Evolutionary conservation across 2,329 filamentous ascomycete species (phyloP).

Genomic region (Coniochaeta pulveracea): DNA sequence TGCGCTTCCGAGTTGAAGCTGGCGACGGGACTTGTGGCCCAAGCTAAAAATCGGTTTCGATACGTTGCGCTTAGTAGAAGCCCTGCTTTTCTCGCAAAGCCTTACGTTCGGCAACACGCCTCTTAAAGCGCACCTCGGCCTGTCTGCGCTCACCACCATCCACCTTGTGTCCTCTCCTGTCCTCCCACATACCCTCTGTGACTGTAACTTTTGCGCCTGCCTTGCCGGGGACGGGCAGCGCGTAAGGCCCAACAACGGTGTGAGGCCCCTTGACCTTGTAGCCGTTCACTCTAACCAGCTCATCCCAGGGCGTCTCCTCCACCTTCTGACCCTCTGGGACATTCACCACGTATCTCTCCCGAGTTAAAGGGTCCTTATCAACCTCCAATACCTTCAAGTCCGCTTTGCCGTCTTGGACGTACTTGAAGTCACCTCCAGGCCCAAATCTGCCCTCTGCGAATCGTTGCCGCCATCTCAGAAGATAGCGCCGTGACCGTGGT

Average conservation of each 20-base stretch:
- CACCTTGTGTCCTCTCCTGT: constrained; percentile 77
- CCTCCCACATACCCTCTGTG: constrained; percentile 88
- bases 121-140: constrained; percentile 80
- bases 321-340: constrained; percentile 34
- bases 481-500: constrained; percentile 68
- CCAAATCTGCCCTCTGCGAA: constrained; percentile 71
- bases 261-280: constrained; percentile 58
- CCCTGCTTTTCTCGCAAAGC: constrained; percentile 35
- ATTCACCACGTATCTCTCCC: constrained; percentile 42
- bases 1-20: too few relatives aligned
- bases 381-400: constrained; percentile 35
- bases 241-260: constrained; percentile 64
- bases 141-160: constrained; percentile 90
- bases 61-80: constrained; percentile 1
- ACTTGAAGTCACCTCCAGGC: constrained; percentile 68
- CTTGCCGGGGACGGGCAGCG: constrained; percentile 52
- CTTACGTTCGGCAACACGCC: constrained; percentile 65
- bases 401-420: constrained; percentile 50
- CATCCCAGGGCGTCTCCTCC: constrained; percentile 18
- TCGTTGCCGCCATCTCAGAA: constrained; percentile 78
- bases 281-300: constrained; percentile 44
- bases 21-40: too few relatives aligned
- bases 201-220: constrained; percentile 55
- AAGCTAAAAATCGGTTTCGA: too few relatives aligned
- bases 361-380: constrained; percentile 21